Percentiles rank a stretch among this genome's conserved stretches.
These are phyloP conservation scores for Hanseniaspora thailandica DNA, from an alignment of 805 yeast genomes.

Conservation along the genomic window DNA sequence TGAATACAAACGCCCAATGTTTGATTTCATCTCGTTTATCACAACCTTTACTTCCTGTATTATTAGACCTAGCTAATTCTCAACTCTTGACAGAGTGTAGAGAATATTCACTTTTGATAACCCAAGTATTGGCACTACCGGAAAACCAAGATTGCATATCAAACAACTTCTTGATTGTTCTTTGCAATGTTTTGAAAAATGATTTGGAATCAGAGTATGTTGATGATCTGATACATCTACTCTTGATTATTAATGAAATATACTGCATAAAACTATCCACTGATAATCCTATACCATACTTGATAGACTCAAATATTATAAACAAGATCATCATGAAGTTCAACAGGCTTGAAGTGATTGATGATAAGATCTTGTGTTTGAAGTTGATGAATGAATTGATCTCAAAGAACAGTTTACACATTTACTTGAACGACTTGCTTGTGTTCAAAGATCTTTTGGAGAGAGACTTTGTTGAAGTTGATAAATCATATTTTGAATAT, in stretches of 20 bases:
- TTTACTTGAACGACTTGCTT: conserved; percentile 8
- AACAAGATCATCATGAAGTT: conserved; percentile 12
- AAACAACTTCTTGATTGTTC: conserved; percentile 2
- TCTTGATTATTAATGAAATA: conserved; percentile 6
- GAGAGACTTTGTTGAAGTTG: conserved; percentile 2
- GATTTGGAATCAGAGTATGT: background rate
- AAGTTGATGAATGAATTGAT: conserved; percentile 7
- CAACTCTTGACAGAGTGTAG: background rate
- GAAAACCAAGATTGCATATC: background rate
- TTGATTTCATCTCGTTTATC: conserved; percentile 1
- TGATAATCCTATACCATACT: conserved; percentile 10
- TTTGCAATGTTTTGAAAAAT: conserved; percentile 9
- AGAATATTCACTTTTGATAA: background rate
- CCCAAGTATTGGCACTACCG: background rate
- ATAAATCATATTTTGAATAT: background rate
- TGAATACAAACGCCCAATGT: background rate
- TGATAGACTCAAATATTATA: conserved; percentile 10
- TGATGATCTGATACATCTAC: conserved; percentile 1
- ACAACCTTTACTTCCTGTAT: background rate
- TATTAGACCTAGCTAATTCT: background rate
- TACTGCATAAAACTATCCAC: background rate
- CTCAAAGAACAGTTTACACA: conserved; percentile 1
- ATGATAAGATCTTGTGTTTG: conserved; percentile 11
- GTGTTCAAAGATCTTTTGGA: conserved; percentile 9
- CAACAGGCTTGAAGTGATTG: conserved; percentile 2